A percentile compares a stretch with the other conserved stretches of the same genome.
Evolutionary conservation across 2,329 filamentous ascomycete species (phyloP).

Genomic region (Penicillium brasilianum): DNA sequence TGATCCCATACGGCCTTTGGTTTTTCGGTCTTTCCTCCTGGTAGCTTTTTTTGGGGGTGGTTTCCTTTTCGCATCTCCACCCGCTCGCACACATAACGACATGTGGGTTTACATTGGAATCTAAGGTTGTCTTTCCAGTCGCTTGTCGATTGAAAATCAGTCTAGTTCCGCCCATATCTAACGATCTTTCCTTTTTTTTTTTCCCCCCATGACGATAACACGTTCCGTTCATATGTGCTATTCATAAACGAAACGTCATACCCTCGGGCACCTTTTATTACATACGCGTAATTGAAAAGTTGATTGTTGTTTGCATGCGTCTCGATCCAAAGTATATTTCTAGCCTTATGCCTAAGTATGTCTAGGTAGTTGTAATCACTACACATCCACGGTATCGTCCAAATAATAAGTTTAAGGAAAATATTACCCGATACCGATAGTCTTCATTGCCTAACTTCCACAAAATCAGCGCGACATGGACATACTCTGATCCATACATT

Average conservation of each 20-base stretch:
- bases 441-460: background rate
- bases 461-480: background rate
- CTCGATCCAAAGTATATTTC: background rate
- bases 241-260: background rate
- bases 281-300: background rate
- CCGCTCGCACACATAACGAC: too few relatives aligned
- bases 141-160: background rate
- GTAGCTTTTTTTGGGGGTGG: background rate
- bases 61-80: background rate
- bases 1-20: background rate
- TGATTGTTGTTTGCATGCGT: background rate
- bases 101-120: background rate
- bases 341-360: background rate
- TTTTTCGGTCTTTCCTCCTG: slow-evolving; percentile 7
- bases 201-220: background rate
- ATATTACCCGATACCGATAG: background rate
- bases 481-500: background rate
- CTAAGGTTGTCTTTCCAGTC: too few relatives aligned
- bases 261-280: background rate
- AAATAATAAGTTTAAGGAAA: background rate
- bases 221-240: background rate
- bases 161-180: background rate
- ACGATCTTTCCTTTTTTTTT: background rate
- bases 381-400: background rate
- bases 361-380: background rate